These are phyloP conservation scores for Debaryomyces prosopidis DNA, from an alignment of 805 yeast species.

Conservation along the genomic window DNA sequence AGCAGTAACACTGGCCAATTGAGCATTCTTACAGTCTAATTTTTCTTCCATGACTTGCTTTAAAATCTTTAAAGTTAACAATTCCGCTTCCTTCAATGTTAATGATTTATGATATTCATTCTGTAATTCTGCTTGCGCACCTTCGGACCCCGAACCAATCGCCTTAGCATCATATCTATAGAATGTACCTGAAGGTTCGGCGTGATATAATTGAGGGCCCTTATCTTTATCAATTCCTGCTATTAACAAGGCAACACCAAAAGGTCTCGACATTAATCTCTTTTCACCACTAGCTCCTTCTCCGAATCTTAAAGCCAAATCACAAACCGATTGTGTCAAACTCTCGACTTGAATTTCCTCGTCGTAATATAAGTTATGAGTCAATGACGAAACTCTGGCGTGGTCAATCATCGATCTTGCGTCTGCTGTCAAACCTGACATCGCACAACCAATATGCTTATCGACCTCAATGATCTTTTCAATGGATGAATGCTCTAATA, in stretches of 20 bases:
- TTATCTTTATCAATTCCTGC: slow-evolving; percentile 92
- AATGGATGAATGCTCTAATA: slow-evolving; percentile 88
- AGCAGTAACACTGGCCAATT: slow-evolving; percentile 87
- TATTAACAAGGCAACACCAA: slow-evolving; percentile 94
- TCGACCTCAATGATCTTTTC: slow-evolving; percentile 97
- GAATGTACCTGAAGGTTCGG: slow-evolving; percentile 99
- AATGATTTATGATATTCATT: slow-evolving; percentile 93
- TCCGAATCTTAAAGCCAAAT: slow-evolving; percentile 92
- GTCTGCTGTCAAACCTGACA: slow-evolving; percentile 98
- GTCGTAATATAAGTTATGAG: slow-evolving; percentile 87
- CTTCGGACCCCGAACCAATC: slow-evolving; percentile 98
- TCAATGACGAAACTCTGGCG: slow-evolving; percentile 86
- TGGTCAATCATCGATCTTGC: slow-evolving; percentile 99
- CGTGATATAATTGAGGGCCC: slow-evolving; percentile 95
- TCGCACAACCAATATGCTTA: slow-evolving; percentile 94
- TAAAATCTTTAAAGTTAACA: slow-evolving; percentile 80
- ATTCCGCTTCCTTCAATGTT: slow-evolving; percentile 90
- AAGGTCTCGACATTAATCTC: slow-evolving; percentile 95
- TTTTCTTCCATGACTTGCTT: slow-evolving; percentile 99
- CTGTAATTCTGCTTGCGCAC: slow-evolving; percentile 97
- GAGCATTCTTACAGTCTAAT: slow-evolving; percentile 91
- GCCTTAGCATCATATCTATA: slow-evolving; percentile 98
- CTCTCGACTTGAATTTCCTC: slow-evolving; percentile 92
- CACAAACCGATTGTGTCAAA: slow-evolving; percentile 95
- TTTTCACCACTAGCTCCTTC: slow-evolving; percentile 97